Evolutionary conservation across 495 filamentous ascomycete species (phyloP).

Genomic region (Astrothelium macrocarpum): DNA sequence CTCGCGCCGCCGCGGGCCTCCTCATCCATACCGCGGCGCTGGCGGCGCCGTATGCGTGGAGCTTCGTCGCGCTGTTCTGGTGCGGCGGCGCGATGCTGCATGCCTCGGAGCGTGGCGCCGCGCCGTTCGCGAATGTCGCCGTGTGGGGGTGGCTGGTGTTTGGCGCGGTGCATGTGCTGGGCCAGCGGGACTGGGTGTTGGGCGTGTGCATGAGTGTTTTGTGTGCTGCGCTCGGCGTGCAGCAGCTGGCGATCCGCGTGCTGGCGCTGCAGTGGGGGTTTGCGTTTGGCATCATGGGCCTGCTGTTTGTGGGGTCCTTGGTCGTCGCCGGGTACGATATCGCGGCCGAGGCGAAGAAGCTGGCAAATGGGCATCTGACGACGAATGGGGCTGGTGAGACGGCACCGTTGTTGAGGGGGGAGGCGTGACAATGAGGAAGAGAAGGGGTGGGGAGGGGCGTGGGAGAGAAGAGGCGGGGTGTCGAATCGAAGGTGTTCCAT

Average conservation of each 20-base stretch:
- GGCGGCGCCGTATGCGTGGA: conserved; percentile 73
- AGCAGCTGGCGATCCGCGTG: conserved; percentile 29
- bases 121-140: conserved; percentile 73
- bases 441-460: background rate
- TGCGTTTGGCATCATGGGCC: conserved; percentile 69
- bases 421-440: background rate
- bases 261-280: conserved; percentile 86
- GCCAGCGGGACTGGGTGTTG: conserved; percentile 71
- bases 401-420: conserved; percentile 35
- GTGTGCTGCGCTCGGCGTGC: background rate
- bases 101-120: conserved; percentile 48
- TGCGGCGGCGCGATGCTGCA: conserved; percentile 69
- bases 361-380: background rate
- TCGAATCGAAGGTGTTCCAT: background rate
- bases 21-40: conserved; percentile 65
- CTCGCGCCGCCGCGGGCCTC: background rate
- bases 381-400: conserved; percentile 31
- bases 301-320: conserved; percentile 57
- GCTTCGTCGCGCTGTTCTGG: conserved; percentile 75
- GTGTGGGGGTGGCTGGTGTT: conserved; percentile 73
- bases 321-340: conserved; percentile 39
- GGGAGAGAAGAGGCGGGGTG: background rate
- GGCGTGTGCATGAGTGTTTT: conserved; percentile 69
- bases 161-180: conserved; percentile 59
- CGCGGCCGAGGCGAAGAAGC: background rate